These are phyloP conservation scores for Echria macrotheca DNA, from an alignment of 495 filamentous ascomycete species.

Conservation along the genomic window DNA sequence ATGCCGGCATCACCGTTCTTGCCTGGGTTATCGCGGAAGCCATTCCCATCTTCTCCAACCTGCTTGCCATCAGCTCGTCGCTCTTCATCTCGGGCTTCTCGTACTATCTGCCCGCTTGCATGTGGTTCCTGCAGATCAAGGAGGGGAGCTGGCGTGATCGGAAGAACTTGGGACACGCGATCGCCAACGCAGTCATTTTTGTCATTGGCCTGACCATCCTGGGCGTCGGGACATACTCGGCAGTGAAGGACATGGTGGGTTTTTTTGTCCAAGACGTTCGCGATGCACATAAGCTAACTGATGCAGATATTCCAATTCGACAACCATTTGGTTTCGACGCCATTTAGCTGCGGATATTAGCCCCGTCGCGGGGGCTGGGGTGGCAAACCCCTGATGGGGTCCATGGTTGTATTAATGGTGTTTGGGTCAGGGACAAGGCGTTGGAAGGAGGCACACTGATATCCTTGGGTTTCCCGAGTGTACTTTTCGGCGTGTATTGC, in stretches of 20 bases:
- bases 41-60: slow-evolving; percentile 65
- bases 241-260: slow-evolving; percentile 52
- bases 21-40: slow-evolving; percentile 69
- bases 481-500: too few relatives aligned
- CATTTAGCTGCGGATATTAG: too few relatives aligned
- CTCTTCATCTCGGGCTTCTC: slow-evolving; percentile 61
- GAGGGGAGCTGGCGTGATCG: slow-evolving; percentile 42
- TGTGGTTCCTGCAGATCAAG: slow-evolving; percentile 62
- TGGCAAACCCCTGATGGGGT: too few relatives aligned
- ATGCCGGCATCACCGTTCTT: slow-evolving; percentile 53
- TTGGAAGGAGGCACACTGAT: too few relatives aligned
- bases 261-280: background rate
- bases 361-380: too few relatives aligned
- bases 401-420: too few relatives aligned
- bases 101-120: slow-evolving; percentile 58
- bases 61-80: slow-evolving; percentile 57
- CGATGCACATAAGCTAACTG: slow-evolving; percentile 8
- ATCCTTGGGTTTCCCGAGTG: too few relatives aligned
- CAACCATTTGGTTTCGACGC: slow-evolving; percentile 35
- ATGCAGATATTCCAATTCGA: slow-evolving; percentile 42
- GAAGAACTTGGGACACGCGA: slow-evolving; percentile 42
- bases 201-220: slow-evolving; percentile 51
- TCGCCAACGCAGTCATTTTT: slow-evolving; percentile 48
- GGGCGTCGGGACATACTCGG: slow-evolving; percentile 54
- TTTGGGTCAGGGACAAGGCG: too few relatives aligned